Conservation (phyloP, 192 early-diverging fungal species). For the Mortierella antarctica region DNA sequence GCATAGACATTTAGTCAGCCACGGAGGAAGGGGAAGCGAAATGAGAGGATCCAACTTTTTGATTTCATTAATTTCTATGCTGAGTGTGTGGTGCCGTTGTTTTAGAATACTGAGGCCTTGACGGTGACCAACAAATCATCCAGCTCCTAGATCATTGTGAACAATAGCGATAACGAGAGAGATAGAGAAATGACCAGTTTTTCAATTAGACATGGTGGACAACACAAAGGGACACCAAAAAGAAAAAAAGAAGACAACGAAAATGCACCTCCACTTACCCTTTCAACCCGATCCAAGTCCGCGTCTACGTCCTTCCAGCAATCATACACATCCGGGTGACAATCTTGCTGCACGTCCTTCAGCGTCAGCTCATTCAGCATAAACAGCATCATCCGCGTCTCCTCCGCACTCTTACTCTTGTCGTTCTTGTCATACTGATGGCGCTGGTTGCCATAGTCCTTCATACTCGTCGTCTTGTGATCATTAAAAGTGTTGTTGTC, state of each 20-base stretch:
- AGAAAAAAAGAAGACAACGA: not conserved
- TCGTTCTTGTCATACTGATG: constrained; percentile 3
- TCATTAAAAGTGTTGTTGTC: constrained; percentile 1
- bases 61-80: not conserved
- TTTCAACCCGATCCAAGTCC: constrained; percentile 43
- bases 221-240: not conserved
- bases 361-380: constrained; percentile 50
- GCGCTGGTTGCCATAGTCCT: not conserved
- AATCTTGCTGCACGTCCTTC: constrained; percentile 48
- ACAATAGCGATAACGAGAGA: constrained; percentile 2
- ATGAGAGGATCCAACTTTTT: not conserved
- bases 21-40: not conserved
- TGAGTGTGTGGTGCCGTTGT: not conserved
- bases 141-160: constrained; percentile 25
- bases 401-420: constrained; percentile 12
- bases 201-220: not conserved
- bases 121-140: constrained; percentile 53
- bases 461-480: constrained; percentile 8
- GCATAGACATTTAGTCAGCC: too few species aligned
- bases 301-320: constrained; percentile 54
- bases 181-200: not conserved
- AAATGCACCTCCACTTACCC: constrained; percentile 6
- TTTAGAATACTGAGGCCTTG: constrained; percentile 35
- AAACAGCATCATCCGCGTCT: constrained; percentile 42
- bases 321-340: constrained; percentile 51